Evolutionary conservation across 768 basidiomycete species (phyloP).

Genomic region (Cystoderma amianthinum): DNA sequence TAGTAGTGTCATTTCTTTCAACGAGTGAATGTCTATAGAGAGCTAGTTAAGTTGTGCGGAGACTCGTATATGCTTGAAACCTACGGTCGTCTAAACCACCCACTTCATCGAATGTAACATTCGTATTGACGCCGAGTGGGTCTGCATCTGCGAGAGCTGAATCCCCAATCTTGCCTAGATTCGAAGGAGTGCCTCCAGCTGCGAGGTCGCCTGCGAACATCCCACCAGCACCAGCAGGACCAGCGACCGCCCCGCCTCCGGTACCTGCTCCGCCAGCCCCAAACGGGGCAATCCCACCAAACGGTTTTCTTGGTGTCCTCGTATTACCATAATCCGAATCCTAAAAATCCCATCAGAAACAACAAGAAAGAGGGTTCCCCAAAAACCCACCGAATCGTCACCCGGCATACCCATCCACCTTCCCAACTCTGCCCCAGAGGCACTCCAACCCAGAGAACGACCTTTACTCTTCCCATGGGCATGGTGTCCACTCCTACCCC

Average conservation of each 20-base stretch:
- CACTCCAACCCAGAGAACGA: conserved; percentile 70
- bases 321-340: conserved; percentile 71
- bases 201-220: conserved; percentile 60
- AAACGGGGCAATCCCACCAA: conserved; percentile 40
- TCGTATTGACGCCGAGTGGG: conserved; percentile 88
- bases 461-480: conserved; percentile 23
- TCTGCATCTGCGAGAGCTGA: conserved; percentile 93
- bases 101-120: conserved; percentile 94
- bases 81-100: conserved; percentile 92
- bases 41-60: conserved; percentile 5
- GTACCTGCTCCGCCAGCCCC: too few species aligned
- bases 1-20: conserved; percentile 98
- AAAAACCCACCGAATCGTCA: conserved; percentile 59
- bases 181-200: conserved; percentile 75
- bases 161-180: conserved; percentile 80
- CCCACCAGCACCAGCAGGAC: conserved; percentile 38
- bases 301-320: conserved; percentile 64
- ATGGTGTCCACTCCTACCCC: conserved; percentile 24
- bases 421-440: conserved; percentile 67
- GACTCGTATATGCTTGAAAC: too few species aligned
- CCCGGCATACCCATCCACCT: conserved; percentile 69
- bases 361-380: conserved; percentile 1
- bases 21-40: conserved; percentile 80
- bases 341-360: conserved; percentile 21
- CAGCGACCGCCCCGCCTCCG: conserved; percentile 45